Conservation (phyloP, 2,329 filamentous ascomycete species). For the Cercospora sojina region DNA sequence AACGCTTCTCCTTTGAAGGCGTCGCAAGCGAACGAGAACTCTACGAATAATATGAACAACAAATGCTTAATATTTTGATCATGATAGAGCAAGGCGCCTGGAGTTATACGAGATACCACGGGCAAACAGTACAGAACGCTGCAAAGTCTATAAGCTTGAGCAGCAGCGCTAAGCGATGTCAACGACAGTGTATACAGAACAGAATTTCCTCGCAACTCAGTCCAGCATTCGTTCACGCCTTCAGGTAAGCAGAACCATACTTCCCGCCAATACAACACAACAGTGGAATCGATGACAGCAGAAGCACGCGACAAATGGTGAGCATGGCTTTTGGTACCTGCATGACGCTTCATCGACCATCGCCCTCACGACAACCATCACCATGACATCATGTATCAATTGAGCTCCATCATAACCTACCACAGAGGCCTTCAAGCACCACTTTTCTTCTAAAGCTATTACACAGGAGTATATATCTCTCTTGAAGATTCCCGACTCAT, state of each 20-base stretch:
- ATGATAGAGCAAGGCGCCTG: conserved; percentile 3
- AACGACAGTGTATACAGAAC: background rate
- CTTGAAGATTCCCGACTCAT: background rate
- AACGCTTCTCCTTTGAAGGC: conserved; percentile 31
- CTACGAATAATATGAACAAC: conserved; percentile 11
- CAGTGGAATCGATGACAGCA: background rate
- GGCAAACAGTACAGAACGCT: background rate
- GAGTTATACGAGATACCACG: conserved; percentile 5
- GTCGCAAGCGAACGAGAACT: conserved; percentile 17
- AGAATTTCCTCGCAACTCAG: background rate
- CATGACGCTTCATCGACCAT: conserved; percentile 8
- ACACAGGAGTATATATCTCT: background rate
- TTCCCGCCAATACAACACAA: background rate
- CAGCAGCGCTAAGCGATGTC: background rate
- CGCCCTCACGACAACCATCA: conserved; percentile 9
- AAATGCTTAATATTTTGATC: conserved; percentile 1
- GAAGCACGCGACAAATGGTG: background rate
- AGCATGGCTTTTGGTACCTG: conserved; percentile 6
- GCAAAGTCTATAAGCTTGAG: background rate
- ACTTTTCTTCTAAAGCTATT: background rate
- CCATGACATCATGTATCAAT: conserved; percentile 6
- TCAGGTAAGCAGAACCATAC: background rate
- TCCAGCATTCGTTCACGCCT: background rate
- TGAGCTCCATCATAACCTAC: conserved; percentile 4
- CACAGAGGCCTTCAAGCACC: background rate